A percentile compares a stretch with the other conserved stretches of the same genome.
Evolutionary conservation across 2,329 filamentous ascomycete species (phyloP).

Genomic region (Dothidotthia symphoricarpi): DNA sequence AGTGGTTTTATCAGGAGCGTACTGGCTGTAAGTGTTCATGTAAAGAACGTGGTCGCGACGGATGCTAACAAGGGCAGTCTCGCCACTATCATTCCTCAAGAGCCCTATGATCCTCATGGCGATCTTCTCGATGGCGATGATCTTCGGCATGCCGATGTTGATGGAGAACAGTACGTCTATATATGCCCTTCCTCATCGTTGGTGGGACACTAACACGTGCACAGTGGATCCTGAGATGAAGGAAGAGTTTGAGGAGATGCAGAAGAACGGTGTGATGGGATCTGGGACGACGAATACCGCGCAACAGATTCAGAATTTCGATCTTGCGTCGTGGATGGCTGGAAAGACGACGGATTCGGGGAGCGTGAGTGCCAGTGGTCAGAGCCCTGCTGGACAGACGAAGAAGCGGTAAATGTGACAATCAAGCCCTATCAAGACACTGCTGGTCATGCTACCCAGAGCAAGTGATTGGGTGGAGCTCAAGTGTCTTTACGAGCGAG

Average conservation of each 20-base stretch:
- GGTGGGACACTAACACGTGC: constrained; percentile 9
- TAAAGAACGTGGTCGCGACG: background rate
- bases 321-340: constrained; percentile 68
- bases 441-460: too few relatives aligned
- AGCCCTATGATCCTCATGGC: constrained; percentile 97
- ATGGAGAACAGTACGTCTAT: constrained; percentile 83
- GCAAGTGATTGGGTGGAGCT: too few relatives aligned
- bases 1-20: constrained; percentile 75
- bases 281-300: constrained; percentile 39
- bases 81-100: constrained; percentile 77
- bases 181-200: too few relatives aligned
- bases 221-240: constrained; percentile 95
- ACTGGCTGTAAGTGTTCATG: constrained; percentile 63
- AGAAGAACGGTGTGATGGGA: constrained; percentile 69
- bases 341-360: constrained; percentile 47
- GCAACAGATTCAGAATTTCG: constrained; percentile 61
- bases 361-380: constrained; percentile 19
- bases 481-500: too few relatives aligned
- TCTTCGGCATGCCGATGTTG: constrained; percentile 91
- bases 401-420: constrained; percentile 18
- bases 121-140: constrained; percentile 74
- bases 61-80: constrained; percentile 55
- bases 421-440: background rate
- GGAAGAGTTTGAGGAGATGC: constrained; percentile 87
- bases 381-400: constrained; percentile 30